Percentiles rank a stretch among this genome's conserved stretches.
phyloP scores from a whole-genome alignment of 768 basidiomycete genomes.

The Psilocybe cyanescens region DNA sequence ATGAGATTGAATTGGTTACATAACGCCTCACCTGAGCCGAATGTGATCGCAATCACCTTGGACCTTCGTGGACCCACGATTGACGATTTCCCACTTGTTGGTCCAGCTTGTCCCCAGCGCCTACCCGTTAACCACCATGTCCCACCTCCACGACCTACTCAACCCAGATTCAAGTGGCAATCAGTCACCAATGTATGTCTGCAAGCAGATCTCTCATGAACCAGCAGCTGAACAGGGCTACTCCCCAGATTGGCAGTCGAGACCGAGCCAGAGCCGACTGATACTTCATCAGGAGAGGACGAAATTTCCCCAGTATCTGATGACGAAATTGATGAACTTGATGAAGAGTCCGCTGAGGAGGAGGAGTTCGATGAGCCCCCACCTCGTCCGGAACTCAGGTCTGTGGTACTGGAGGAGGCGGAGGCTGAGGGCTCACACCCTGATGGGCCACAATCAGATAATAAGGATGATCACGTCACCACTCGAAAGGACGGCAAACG shows the following conservation, averaged over 20 bases:
- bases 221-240: constrained; percentile 10
- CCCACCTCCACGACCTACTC: constrained; percentile 57
- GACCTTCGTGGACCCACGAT: constrained; percentile 39
- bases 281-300: constrained; percentile 36
- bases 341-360: constrained; percentile 27
- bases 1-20: constrained; percentile 21
- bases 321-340: constrained; percentile 31
- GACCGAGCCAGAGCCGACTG: constrained; percentile 25
- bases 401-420: not conserved
- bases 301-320: constrained; percentile 28
- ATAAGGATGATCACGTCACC: constrained; percentile 4
- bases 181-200: constrained; percentile 45
- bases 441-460: constrained; percentile 3
- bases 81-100: constrained; percentile 29
- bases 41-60: constrained; percentile 30
- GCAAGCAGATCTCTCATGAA: constrained; percentile 12
- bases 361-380: constrained; percentile 22
- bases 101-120: constrained; percentile 27
- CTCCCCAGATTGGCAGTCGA: constrained; percentile 24
- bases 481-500: constrained; percentile 15
- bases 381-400: not conserved
- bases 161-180: constrained; percentile 53
- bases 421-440: not conserved
- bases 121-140: constrained; percentile 43
- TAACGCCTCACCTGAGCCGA: constrained; percentile 26